A percentile compares a stretch with the other conserved stretches of the same genome.
Evolutionary conservation across 2,329 filamentous ascomycete species (phyloP).

Genomic region (Claviceps capensis): DNA sequence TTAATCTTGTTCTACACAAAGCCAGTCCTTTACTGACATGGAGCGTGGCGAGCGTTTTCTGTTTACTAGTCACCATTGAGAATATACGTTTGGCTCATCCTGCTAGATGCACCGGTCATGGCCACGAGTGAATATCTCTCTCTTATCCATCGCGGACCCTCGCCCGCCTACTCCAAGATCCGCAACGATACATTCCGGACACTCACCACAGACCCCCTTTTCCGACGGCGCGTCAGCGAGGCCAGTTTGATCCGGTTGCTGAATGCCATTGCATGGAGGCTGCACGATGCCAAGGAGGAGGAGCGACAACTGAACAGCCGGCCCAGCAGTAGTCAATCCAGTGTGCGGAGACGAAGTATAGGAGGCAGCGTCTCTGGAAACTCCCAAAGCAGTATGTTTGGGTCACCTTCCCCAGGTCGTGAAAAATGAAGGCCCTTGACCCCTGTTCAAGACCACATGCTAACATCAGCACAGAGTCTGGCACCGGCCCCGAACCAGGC

Average conservation of each 20-base stretch:
- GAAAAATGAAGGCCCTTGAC: not conserved
- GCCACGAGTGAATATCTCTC: conserved; percentile 78
- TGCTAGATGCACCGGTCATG: conserved; percentile 76
- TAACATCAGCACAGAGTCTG: conserved; percentile 44
- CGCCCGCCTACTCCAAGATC: conserved; percentile 92
- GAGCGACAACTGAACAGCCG: conserved; percentile 20
- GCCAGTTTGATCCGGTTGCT: conserved; percentile 87
- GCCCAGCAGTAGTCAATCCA: conserved; percentile 24
- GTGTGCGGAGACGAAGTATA: conserved; percentile 18
- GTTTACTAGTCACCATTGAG: conserved; percentile 65
- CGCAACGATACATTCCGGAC: conserved; percentile 97
- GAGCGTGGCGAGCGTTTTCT: not conserved
- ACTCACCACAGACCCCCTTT: conserved; percentile 90
- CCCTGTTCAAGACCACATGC: not conserved
- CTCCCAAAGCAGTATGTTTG: conserved; percentile 27
- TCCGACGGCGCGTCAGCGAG: conserved; percentile 87
- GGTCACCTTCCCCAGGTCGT: conserved; percentile 2
- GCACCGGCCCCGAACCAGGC: conserved; percentile 48
- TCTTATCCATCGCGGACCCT: conserved; percentile 84
- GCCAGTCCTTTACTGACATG: not conserved
- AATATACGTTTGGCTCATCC: conserved; percentile 92
- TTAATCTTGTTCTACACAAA: not conserved
- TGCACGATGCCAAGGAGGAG: conserved; percentile 62
- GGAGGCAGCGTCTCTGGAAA: conserved; percentile 21
- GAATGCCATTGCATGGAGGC: conserved; percentile 88